Evolutionary conservation across 1,284 basidiomycete species (phyloP).

Genomic region (Tetrapyrgos nigripes): DNA sequence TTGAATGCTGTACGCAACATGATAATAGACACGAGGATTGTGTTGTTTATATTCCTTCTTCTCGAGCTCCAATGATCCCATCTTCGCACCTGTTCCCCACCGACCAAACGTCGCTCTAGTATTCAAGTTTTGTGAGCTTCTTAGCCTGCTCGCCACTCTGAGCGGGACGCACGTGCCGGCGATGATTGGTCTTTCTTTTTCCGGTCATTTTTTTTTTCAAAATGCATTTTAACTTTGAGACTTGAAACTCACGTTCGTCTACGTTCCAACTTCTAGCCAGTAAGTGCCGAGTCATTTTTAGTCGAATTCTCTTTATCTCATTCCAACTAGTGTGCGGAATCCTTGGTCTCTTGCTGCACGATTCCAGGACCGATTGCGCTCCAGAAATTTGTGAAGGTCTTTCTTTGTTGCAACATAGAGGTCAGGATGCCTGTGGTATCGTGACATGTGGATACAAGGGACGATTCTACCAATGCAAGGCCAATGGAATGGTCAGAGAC

Average conservation of each 20-base stretch:
- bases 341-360: slow-evolving; percentile 84
- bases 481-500: slow-evolving; percentile 99
- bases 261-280: neutral
- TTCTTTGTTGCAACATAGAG: slow-evolving; percentile 91
- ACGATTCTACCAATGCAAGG: slow-evolving; percentile 97
- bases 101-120: no score
- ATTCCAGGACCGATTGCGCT: slow-evolving; percentile 78
- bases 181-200: neutral
- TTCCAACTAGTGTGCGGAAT: slow-evolving; percentile 82
- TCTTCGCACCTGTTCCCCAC: no score
- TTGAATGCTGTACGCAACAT: no score
- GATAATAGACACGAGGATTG: neutral
- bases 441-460: slow-evolving; percentile 97
- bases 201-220: neutral
- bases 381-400: slow-evolving; percentile 91
- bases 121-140: no score
- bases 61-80: no score
- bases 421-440: slow-evolving; percentile 98
- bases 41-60: neutral
- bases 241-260: neutral
- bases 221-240: neutral
- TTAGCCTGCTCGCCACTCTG: no score
- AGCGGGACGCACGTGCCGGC: neutral
- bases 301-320: neutral
- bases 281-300: neutral